phyloP scores from a whole-genome alignment of 2,329 filamentous ascomycete species.

The Hypoxylon sp. region DNA sequence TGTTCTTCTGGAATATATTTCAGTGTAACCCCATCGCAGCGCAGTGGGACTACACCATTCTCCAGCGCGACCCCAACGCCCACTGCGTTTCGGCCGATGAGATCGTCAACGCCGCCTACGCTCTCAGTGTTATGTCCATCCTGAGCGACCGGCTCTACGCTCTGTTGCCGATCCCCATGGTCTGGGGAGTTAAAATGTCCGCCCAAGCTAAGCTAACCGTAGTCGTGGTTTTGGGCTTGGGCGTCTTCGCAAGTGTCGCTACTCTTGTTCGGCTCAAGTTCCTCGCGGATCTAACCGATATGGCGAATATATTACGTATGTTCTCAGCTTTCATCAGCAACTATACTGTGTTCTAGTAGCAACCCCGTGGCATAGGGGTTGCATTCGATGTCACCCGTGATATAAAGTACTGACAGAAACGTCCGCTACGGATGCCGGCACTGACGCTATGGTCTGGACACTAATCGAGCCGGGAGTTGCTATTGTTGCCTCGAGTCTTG shows the following conservation, averaged over 20 bases:
- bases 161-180: conserved; percentile 61
- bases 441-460: conserved; percentile 64
- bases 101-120: conserved; percentile 58
- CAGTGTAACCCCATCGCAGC: conserved; percentile 59
- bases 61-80: conserved; percentile 42
- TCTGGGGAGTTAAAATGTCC: conserved; percentile 63
- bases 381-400: background rate
- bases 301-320: conserved; percentile 59
- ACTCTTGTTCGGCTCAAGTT: conserved; percentile 61
- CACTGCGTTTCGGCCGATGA: conserved; percentile 54
- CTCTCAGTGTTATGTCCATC: conserved; percentile 60
- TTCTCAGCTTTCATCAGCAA: conserved; percentile 8
- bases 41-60: conserved; percentile 62
- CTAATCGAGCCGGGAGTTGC: conserved; percentile 64
- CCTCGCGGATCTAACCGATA: conserved; percentile 54
- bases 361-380: background rate
- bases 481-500: conserved; percentile 61
- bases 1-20: conserved; percentile 61
- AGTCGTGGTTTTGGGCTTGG: conserved; percentile 57
- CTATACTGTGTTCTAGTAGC: background rate
- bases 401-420: conserved; percentile 17
- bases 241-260: conserved; percentile 63
- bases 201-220: conserved; percentile 61
- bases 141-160: conserved; percentile 64
- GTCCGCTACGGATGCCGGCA: conserved; percentile 52